Evolutionary conservation across 352 stramenopile species (phyloP).

Genomic region (Pythium diclinum): DNA sequence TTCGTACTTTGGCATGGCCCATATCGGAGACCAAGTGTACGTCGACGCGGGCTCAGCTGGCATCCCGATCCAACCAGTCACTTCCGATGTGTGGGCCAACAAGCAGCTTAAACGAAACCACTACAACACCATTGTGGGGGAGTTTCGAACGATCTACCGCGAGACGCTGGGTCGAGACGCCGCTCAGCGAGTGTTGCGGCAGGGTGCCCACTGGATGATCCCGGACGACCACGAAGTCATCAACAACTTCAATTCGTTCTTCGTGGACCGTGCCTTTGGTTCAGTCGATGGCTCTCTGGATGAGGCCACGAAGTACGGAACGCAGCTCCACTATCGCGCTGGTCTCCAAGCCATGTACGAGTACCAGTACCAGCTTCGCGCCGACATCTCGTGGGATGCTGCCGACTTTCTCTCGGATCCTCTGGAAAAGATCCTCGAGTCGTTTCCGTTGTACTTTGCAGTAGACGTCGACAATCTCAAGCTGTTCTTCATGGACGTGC

Average conservation of each 20-base stretch:
- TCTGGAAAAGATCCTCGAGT: no score
- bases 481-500: conserved; percentile 61
- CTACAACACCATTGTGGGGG: conserved; percentile 30
- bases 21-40: conserved; percentile 34
- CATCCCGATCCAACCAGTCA: no score
- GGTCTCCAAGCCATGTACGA: conserved; percentile 63
- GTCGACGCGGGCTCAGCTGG: conserved; percentile 7
- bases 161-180: conserved; percentile 44
- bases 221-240: conserved; percentile 76
- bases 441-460: no score
- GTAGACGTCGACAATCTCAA: conserved; percentile 26
- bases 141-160: conserved; percentile 63
- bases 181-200: conserved; percentile 50
- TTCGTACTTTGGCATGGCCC: conserved; percentile 19
- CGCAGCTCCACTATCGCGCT: conserved; percentile 53
- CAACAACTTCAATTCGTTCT: conserved; percentile 69
- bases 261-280: conserved; percentile 34
- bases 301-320: conserved; percentile 26
- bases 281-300: neutral
- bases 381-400: conserved; percentile 34
- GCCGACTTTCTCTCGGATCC: conserved; percentile 43
- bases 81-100: neutral
- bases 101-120: neutral
- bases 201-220: conserved; percentile 75
- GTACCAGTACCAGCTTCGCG: conserved; percentile 65